Evolutionary conservation across 148 eudicot species (phyloP).

Genomic region (Cornus kousa): DNA sequence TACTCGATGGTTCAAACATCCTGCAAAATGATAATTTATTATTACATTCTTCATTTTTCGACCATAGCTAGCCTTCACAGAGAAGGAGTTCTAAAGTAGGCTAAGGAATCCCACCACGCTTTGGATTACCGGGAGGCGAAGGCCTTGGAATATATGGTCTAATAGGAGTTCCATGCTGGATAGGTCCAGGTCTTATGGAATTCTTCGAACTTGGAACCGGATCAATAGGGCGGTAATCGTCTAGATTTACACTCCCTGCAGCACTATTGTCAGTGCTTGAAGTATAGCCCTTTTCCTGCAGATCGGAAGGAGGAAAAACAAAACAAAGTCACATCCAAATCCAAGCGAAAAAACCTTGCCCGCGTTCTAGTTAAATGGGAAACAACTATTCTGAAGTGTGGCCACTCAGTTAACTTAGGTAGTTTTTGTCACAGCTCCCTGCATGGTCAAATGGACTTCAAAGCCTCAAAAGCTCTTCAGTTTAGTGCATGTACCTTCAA

Average conservation of each 20-base stretch:
- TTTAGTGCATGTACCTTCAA: slow-evolving; percentile 21
- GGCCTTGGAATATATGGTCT: slow-evolving; percentile 51
- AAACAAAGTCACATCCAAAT: not conserved
- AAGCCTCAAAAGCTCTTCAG: slow-evolving; percentile 4
- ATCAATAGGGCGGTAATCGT: slow-evolving; percentile 26
- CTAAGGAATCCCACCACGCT: slow-evolving; percentile 17
- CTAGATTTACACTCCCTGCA: slow-evolving; percentile 9
- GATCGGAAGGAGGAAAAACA: not conserved
- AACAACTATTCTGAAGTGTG: not conserved
- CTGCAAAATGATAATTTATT: not conserved
- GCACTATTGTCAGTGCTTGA: slow-evolving; percentile 1
- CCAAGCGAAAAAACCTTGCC: not conserved
- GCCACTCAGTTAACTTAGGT: not conserved
- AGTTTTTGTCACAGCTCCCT: not conserved
- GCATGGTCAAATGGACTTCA: not conserved
- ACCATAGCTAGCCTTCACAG: not conserved
- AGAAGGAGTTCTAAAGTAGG: not conserved
- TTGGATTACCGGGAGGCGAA: slow-evolving; percentile 27
- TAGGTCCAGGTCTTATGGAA: slow-evolving; percentile 40
- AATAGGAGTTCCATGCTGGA: slow-evolving; percentile 49
- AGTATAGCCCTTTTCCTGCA: slow-evolving; percentile 9
- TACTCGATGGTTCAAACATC: not conserved
- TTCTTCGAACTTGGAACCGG: slow-evolving; percentile 53
- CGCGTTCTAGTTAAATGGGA: not conserved
- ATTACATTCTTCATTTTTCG: slow-evolving; percentile 2